phyloP scores from a whole-genome alignment of 306 rosid species.

The Calophaca sinica region DNA sequence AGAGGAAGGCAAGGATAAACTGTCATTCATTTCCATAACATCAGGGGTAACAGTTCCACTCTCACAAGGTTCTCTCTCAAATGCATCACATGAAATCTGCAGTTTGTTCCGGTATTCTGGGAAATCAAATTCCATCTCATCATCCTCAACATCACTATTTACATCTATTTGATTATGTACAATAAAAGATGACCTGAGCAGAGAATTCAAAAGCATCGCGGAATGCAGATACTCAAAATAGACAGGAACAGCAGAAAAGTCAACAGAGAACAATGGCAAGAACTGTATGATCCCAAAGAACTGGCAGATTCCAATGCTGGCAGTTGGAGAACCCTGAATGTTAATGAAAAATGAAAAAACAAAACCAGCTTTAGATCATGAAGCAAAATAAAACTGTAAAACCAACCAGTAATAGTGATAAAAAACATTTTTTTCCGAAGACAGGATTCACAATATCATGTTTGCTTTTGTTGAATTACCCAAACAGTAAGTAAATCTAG shows the following conservation, averaged over 20 bases:
- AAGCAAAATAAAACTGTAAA: neutral
- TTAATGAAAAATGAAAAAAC: neutral
- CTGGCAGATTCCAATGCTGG: slow-evolving; percentile 58
- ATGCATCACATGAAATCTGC: slow-evolving; percentile 33
- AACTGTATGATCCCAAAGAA: slow-evolving; percentile 56
- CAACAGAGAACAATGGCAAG: slow-evolving; percentile 66
- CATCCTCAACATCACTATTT: slow-evolving; percentile 47
- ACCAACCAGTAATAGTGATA: neutral
- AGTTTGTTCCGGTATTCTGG: slow-evolving; percentile 45
- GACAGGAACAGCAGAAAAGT: slow-evolving; percentile 76
- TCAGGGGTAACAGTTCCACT: slow-evolving; percentile 30
- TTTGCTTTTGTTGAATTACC: neutral
- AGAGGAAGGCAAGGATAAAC: slow-evolving; percentile 43
- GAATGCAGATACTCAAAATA: slow-evolving; percentile 65
- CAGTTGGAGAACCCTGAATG: slow-evolving; percentile 64
- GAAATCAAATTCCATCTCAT: slow-evolving; percentile 42
- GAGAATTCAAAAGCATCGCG: slow-evolving; percentile 51
- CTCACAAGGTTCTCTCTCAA: slow-evolving; percentile 34
- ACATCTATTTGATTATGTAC: slow-evolving; percentile 49
- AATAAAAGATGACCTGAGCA: slow-evolving; percentile 45
- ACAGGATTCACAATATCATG: neutral
- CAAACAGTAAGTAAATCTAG: neutral
- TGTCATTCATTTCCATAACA: slow-evolving; percentile 44
- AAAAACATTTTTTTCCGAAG: neutral
- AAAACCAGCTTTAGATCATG: neutral